Percentiles rank a stretch among this genome's conserved stretches.
These are phyloP conservation scores for Phytophthora palmivora DNA, from an alignment of 352 stramenopile genomes.

Conservation along the genomic window DNA sequence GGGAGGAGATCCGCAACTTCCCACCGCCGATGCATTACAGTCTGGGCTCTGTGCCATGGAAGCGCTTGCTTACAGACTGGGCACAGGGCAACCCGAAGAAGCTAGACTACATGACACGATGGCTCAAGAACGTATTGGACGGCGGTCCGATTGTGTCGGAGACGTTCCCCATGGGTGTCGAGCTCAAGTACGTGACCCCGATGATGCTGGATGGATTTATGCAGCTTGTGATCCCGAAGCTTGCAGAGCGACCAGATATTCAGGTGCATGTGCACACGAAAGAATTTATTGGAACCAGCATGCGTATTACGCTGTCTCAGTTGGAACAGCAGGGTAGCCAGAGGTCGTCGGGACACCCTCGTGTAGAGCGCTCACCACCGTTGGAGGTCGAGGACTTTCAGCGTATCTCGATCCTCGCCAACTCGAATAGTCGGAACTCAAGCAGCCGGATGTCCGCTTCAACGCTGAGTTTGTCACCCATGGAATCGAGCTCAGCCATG, in stretches of 20 bases:
- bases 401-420: constrained; percentile 71
- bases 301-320: constrained; percentile 87
- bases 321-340: constrained; percentile 43
- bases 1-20: constrained; percentile 90
- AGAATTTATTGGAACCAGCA: constrained; percentile 91
- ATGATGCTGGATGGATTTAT: constrained; percentile 93
- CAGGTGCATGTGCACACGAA: constrained; percentile 91
- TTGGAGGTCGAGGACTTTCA: constrained; percentile 75
- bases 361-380: constrained; percentile 43
- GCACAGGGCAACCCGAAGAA: constrained; percentile 91
- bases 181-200: constrained; percentile 90
- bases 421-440: constrained; percentile 40
- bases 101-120: constrained; percentile 91
- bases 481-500: constrained; percentile 50
- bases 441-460: constrained; percentile 56
- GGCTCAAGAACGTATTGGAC: constrained; percentile 90
- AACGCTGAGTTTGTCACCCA: constrained; percentile 60
- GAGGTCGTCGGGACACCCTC: constrained; percentile 15
- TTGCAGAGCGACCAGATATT: constrained; percentile 83
- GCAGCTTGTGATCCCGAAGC: constrained; percentile 89
- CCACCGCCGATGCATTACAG: constrained; percentile 85
- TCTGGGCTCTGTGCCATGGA: constrained; percentile 86
- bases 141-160: constrained; percentile 86
- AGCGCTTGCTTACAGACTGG: constrained; percentile 87
- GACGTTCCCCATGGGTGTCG: constrained; percentile 88